These are phyloP conservation scores for Boletus huronensis DNA, from an alignment of 768 basidiomycete species.

Conservation along the genomic window DNA sequence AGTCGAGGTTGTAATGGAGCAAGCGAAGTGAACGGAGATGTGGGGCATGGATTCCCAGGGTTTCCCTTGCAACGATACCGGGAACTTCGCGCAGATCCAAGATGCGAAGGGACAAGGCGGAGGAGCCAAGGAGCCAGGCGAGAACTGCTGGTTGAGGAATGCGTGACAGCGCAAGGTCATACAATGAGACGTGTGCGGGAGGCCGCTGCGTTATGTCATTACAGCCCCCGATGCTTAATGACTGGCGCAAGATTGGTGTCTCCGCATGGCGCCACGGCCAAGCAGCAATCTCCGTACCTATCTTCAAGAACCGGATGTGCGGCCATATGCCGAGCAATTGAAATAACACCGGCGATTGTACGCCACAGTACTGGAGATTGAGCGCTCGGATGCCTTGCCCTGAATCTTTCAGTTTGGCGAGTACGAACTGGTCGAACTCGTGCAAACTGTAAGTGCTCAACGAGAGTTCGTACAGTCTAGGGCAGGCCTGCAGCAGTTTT, in stretches of 20 bases:
- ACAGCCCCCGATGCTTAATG: not conserved
- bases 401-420: constrained; percentile 24
- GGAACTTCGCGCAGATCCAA: constrained; percentile 40
- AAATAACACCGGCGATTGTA: constrained; percentile 43
- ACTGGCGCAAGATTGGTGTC: constrained; percentile 7
- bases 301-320: constrained; percentile 35
- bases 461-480: constrained; percentile 34
- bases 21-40: constrained; percentile 44
- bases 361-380: constrained; percentile 32
- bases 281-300: constrained; percentile 37
- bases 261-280: constrained; percentile 29
- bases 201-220: not conserved
- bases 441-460: constrained; percentile 26
- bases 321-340: constrained; percentile 40
- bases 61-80: constrained; percentile 18
- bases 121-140: constrained; percentile 38
- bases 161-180: constrained; percentile 41
- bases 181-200: constrained; percentile 26
- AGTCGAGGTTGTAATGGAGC: constrained; percentile 32
- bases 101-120: constrained; percentile 35
- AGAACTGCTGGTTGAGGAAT: constrained; percentile 32
- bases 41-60: constrained; percentile 31
- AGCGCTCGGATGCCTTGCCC: constrained; percentile 33
- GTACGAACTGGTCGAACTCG: constrained; percentile 25
- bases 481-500: constrained; percentile 27